Evolutionary conservation across 2,329 filamentous ascomycete genomes (phyloP).

Genomic region (Capronia americana): DNA sequence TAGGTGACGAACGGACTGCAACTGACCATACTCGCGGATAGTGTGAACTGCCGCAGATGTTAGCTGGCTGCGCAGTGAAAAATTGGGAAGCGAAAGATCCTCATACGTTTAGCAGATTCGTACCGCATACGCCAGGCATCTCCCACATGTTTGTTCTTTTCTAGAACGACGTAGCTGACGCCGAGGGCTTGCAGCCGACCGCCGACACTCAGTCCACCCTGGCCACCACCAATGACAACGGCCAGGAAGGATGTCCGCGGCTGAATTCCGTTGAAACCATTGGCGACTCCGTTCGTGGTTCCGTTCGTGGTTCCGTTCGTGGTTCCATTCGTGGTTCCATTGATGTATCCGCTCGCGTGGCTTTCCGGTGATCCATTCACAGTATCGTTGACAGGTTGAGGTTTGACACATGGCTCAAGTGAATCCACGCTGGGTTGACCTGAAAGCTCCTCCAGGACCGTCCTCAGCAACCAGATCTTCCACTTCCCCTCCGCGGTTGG

Average conservation of each 20-base stretch:
- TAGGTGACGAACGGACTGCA: slow-evolving; percentile 32
- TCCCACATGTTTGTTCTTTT: slow-evolving; percentile 51
- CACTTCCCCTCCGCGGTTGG: slow-evolving; percentile 29
- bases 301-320: not conserved
- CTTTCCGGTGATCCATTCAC: not conserved
- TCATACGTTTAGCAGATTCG: slow-evolving; percentile 49
- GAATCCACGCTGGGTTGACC: slow-evolving; percentile 36
- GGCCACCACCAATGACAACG: slow-evolving; percentile 51
- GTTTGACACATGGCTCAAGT: slow-evolving; percentile 18
- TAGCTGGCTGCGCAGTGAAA: slow-evolving; percentile 29
- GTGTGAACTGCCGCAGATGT: slow-evolving; percentile 33
- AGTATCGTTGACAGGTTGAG: no score
- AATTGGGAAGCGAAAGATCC: slow-evolving; percentile 33
- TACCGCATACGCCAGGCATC: slow-evolving; percentile 57
- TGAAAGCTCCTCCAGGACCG: slow-evolving; percentile 33
- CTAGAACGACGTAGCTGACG: slow-evolving; percentile 52
- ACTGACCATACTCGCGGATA: slow-evolving; percentile 29
- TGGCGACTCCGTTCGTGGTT: slow-evolving; percentile 7
- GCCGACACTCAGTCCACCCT: slow-evolving; percentile 52
- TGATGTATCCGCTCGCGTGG: not conserved
- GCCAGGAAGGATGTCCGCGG: slow-evolving; percentile 37
- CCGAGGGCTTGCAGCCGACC: slow-evolving; percentile 53
- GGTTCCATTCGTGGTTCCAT: not conserved
- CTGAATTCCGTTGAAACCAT: not conserved
- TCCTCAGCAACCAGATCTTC: slow-evolving; percentile 41